A percentile compares a stretch with the other conserved stretches of the same genome.
phyloP scores from a whole-genome alignment of 176 grass and related monocot genomes.

The Thinopyrum elongatum region DNA sequence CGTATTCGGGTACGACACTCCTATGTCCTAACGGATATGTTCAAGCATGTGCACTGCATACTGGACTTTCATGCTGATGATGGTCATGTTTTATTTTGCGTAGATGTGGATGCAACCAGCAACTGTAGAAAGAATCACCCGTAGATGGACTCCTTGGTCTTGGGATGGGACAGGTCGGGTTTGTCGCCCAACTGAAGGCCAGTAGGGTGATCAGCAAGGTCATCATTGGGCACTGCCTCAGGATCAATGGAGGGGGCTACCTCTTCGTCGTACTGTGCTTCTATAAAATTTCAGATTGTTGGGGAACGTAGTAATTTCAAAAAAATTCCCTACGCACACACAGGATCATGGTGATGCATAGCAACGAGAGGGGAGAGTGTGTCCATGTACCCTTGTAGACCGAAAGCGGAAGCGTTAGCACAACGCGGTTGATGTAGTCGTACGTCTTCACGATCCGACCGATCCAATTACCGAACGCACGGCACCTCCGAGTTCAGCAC shows the following conservation, averaged over 20 bases:
- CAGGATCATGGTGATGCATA: too few relatives aligned
- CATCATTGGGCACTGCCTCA: conserved; percentile 55
- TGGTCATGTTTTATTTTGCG: not conserved
- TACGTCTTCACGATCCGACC: too few relatives aligned
- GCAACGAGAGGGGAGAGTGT: too few relatives aligned
- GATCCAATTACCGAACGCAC: too few relatives aligned
- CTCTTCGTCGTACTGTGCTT: conserved; percentile 58
- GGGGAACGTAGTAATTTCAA: too few relatives aligned
- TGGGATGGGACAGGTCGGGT: conserved; percentile 25
- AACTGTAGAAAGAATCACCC: not conserved
- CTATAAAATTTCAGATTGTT: too few relatives aligned
- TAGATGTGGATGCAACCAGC: conserved; percentile 70
- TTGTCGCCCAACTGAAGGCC: conserved; percentile 57
- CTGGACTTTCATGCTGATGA: not conserved
- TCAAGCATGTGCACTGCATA: not conserved
- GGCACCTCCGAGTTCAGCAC: too few relatives aligned
- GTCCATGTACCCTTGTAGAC: too few relatives aligned
- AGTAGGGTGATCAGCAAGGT: conserved; percentile 34
- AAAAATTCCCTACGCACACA: too few relatives aligned
- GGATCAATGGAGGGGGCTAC: conserved; percentile 40
- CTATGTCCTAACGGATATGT: not conserved
- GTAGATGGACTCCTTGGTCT: conserved; percentile 56
- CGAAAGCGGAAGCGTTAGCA: too few relatives aligned
- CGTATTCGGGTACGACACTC: conserved; percentile 46
- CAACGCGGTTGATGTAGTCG: too few relatives aligned